phyloP scores from a whole-genome alignment of 257 asterid species.

The Solanum infundibuliforme region DNA sequence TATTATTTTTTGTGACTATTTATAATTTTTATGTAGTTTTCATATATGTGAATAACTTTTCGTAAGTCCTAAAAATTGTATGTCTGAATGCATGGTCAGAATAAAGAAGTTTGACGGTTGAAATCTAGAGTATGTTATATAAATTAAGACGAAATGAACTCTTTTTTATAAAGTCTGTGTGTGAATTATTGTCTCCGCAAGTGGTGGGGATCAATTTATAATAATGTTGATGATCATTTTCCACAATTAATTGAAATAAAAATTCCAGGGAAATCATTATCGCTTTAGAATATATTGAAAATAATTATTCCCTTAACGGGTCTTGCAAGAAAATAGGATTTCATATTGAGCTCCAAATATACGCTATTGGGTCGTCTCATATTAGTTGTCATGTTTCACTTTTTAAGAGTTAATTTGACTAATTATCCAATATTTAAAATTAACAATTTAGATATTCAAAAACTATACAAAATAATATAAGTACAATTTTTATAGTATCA shows the following conservation, averaged over 20 bases:
- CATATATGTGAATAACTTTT: background rate
- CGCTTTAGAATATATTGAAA: background rate
- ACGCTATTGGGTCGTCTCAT: background rate
- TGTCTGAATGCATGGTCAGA: background rate
- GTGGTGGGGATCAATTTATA: background rate
- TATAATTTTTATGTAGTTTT: background rate
- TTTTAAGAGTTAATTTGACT: background rate
- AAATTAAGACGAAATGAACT: background rate
- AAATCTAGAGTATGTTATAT: no score
- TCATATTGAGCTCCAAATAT: no score
- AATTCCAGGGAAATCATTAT: background rate
- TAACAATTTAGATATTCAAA: background rate
- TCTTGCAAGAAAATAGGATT: no score
- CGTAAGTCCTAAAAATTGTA: background rate
- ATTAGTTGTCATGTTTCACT: background rate
- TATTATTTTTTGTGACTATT: background rate
- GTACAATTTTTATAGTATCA: background rate
- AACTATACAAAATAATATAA: background rate
- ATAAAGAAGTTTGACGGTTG: background rate
- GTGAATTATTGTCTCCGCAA: background rate
- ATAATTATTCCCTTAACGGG: background rate
- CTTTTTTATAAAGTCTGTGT: background rate
- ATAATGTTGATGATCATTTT: background rate
- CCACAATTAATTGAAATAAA: background rate
- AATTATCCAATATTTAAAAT: background rate